A percentile compares a stretch with the other conserved stretches of the same genome.
Conservation (phyloP, 139 green algal genomes). For the Volvox reticuliferus region DNA sequence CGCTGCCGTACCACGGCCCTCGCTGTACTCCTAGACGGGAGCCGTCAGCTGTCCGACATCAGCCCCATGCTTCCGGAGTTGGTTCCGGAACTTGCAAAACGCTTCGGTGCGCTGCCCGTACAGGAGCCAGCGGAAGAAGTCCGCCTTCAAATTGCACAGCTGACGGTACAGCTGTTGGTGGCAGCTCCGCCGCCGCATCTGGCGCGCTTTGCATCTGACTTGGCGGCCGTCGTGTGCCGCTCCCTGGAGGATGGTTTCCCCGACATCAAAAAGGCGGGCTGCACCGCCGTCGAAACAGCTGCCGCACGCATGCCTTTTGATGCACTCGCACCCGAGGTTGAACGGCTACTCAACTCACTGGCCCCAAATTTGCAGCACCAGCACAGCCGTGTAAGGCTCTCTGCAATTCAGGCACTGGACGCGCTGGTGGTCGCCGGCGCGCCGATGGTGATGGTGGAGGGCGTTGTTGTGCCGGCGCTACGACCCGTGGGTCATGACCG, state of each 20-base stretch:
- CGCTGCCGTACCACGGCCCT: slow-evolving; percentile 54
- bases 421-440: slow-evolving; percentile 61
- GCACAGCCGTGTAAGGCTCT: slow-evolving; percentile 76
- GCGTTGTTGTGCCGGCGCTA: slow-evolving; percentile 56
- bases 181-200: background rate
- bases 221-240: slow-evolving; percentile 57
- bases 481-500: slow-evolving; percentile 68
- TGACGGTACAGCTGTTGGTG: slow-evolving; percentile 43
- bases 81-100: slow-evolving; percentile 64
- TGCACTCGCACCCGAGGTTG: slow-evolving; percentile 52
- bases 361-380: slow-evolving; percentile 67
- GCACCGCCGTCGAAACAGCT: slow-evolving; percentile 47
- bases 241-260: slow-evolving; percentile 78
- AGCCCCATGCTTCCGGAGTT: slow-evolving; percentile 66
- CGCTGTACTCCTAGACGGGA: slow-evolving; percentile 58
- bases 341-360: slow-evolving; percentile 49
- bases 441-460: slow-evolving; percentile 41
- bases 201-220: slow-evolving; percentile 34
- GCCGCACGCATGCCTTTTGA: slow-evolving; percentile 8
- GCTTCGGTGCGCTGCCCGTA: slow-evolving; percentile 73
- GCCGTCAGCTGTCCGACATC: slow-evolving; percentile 49
- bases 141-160: slow-evolving; percentile 52
- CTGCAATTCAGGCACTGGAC: slow-evolving; percentile 61
- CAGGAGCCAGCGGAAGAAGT: slow-evolving; percentile 77
- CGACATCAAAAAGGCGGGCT: slow-evolving; percentile 82